A percentile compares a stretch with the other conserved stretches of the same genome.
Conservation (phyloP, 2,329 filamentous ascomycete genomes). For the Xylariaceae sp. region DNA sequence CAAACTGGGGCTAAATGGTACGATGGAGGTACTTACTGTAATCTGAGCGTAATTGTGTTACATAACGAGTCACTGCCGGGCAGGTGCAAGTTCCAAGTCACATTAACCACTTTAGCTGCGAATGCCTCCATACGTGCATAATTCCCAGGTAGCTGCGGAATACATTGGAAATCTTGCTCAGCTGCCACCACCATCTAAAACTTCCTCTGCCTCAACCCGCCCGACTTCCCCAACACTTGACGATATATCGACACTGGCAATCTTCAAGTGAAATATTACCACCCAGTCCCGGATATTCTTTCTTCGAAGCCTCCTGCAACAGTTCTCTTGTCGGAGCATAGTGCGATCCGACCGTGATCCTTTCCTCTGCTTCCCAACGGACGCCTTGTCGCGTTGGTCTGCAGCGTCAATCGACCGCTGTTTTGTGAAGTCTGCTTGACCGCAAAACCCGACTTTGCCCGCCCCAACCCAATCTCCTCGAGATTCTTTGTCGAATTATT, state of each 20-base stretch:
- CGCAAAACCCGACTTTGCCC: neutral
- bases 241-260: neutral
- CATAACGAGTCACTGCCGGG: neutral
- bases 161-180: neutral
- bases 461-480: neutral
- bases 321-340: neutral
- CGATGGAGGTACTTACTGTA: too few species aligned
- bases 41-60: too few species aligned
- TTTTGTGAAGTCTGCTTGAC: neutral
- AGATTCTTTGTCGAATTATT: neutral
- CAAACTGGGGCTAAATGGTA: too few species aligned
- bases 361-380: neutral
- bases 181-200: neutral
- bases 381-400: conserved; percentile 1
- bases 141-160: neutral
- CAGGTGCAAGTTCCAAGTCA: neutral
- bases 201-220: neutral
- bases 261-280: conserved; percentile 6
- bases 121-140: neutral
- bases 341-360: neutral
- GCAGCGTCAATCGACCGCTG: neutral
- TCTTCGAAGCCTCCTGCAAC: neutral
- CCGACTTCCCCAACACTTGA: neutral
- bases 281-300: neutral
- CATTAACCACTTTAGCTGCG: neutral